These are phyloP conservation scores for Marchantia paleacea DNA, from an alignment of 225 moss, liverwort and hornwort species.

Conservation along the genomic window DNA sequence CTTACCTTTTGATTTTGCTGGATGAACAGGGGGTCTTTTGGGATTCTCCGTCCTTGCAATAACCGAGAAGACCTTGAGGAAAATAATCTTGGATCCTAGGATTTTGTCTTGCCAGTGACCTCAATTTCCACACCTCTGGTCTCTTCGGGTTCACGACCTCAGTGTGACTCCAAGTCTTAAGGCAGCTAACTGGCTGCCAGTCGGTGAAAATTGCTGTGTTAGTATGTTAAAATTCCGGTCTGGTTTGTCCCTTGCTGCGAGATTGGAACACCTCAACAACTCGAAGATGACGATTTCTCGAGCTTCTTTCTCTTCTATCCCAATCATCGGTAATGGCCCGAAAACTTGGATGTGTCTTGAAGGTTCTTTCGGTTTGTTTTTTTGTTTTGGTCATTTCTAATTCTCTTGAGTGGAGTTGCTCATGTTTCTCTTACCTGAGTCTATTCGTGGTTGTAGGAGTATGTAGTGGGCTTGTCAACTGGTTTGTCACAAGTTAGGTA, in stretches of 20 bases:
- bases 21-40: no score
- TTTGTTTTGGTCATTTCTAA: no score
- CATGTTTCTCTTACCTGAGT: not conserved
- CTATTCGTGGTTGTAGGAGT: not conserved
- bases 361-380: no score
- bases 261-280: not conserved
- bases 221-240: not conserved
- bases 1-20: no score
- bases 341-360: not conserved
- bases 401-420: not conserved
- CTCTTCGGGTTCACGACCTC: not conserved
- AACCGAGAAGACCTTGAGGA: no score
- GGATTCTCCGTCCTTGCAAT: no score
- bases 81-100: no score
- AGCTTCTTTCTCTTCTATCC: conserved; percentile 6
- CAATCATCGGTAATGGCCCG: conserved; percentile 3
- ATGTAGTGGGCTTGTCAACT: not conserved
- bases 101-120: no score
- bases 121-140: no score
- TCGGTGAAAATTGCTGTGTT: not conserved
- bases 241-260: not conserved
- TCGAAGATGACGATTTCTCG: not conserved
- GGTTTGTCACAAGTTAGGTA: not conserved
- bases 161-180: not conserved
- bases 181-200: not conserved